A percentile compares a stretch with the other conserved stretches of the same genome.
phyloP scores from a whole-genome alignment of 371 early-diverging fungal species.

The Capniomyces stellatus region DNA sequence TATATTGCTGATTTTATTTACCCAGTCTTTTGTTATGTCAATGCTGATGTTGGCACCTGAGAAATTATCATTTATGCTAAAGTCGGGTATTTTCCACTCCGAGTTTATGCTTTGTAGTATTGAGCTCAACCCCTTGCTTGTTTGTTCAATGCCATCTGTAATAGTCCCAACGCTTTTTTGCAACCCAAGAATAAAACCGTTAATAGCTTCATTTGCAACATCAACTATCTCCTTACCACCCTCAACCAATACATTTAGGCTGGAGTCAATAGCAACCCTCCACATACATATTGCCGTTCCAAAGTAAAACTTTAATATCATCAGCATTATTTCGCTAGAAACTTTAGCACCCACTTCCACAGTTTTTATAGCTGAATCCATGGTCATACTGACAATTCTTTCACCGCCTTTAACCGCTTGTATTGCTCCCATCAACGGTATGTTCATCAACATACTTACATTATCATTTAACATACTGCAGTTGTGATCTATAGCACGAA shows the following conservation, averaged over 20 bases:
- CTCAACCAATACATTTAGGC: constrained; percentile 7
- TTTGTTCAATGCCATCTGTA: constrained; percentile 1
- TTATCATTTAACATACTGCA: background rate
- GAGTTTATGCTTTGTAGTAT: constrained; percentile 5
- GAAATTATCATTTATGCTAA: constrained; percentile 6
- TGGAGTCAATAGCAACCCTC: constrained; percentile 15
- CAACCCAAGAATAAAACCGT: constrained; percentile 6
- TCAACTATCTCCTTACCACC: constrained; percentile 9
- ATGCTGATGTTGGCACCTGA: constrained; percentile 6
- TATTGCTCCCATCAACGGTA: background rate
- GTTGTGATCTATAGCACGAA: background rate
- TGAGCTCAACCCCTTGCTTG: background rate
- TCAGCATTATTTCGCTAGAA: constrained; percentile 4
- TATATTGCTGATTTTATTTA: constrained; percentile 8
- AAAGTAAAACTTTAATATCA: constrained; percentile 13
- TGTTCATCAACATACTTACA: background rate
- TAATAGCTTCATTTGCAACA: constrained; percentile 10
- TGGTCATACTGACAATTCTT: background rate
- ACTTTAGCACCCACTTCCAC: background rate
- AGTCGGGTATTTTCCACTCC: constrained; percentile 5
- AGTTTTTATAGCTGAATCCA: background rate
- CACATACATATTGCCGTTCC: constrained; percentile 19
- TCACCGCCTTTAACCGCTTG: background rate
- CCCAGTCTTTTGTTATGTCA: constrained; percentile 13
- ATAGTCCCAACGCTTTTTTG: constrained; percentile 8